Conservation (phyloP, 225 moss, liverwort and hornwort genomes). For the Sphagnum tenellum region DNA sequence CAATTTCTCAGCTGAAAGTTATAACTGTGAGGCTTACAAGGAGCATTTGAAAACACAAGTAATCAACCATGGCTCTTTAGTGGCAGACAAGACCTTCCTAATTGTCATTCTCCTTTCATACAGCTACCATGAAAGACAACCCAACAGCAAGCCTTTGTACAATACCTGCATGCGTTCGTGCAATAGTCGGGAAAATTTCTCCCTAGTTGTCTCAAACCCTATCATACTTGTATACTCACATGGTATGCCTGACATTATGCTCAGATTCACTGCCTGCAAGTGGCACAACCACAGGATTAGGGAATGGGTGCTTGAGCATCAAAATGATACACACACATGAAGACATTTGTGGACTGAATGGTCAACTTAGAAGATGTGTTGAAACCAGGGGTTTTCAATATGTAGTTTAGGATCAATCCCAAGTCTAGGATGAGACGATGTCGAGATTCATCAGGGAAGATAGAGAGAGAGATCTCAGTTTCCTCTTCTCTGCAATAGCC, state of each 20-base stretch:
- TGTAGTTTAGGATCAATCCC: too few species aligned
- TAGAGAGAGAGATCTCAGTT: too few species aligned
- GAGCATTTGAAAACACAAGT: background rate
- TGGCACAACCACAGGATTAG: background rate
- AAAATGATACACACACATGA: too few species aligned
- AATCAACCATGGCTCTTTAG: background rate
- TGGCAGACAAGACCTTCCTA: background rate
- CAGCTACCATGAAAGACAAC: background rate
- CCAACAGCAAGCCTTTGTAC: background rate
- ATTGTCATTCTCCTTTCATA: background rate
- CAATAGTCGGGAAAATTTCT: conserved; percentile 31
- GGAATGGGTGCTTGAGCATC: too few species aligned
- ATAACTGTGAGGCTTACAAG: background rate
- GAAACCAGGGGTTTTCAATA: too few species aligned
- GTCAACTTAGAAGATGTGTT: too few species aligned
- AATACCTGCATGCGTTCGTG: conserved; percentile 23
- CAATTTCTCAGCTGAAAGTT: background rate
- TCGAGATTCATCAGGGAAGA: too few species aligned
- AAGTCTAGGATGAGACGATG: too few species aligned
- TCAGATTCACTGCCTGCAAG: conserved; percentile 64
- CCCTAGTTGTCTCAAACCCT: conserved; percentile 68
- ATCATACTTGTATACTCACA: conserved; percentile 76
- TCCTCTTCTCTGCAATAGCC: too few species aligned
- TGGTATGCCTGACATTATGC: conserved; percentile 59
- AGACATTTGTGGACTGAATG: too few species aligned